Conservation (phyloP, 2,329 filamentous ascomycete genomes). For the Fonsecaea pedrosoi region DNA sequence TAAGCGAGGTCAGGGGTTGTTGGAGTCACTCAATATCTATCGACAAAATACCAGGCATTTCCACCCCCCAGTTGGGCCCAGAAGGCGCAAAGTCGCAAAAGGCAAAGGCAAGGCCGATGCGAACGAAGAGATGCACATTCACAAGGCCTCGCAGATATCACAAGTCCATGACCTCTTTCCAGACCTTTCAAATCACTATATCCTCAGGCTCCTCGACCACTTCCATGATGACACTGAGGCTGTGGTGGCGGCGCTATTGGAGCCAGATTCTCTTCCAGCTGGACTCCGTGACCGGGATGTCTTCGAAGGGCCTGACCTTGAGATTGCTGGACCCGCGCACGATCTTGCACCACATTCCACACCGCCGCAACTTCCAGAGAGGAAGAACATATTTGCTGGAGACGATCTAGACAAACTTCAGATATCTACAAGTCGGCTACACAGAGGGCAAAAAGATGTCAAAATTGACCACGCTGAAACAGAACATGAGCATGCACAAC, state of each 20-base stretch:
- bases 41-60: conserved; percentile 48
- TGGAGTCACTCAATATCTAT: conserved; percentile 50
- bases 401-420: conserved; percentile 78
- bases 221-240: conserved; percentile 79
- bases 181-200: conserved; percentile 80
- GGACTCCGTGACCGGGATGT: conserved; percentile 61
- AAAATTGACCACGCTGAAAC: conserved; percentile 46
- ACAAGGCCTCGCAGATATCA: conserved; percentile 81
- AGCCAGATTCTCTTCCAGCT: conserved; percentile 71
- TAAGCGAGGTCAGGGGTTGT: conserved; percentile 51
- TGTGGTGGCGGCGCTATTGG: conserved; percentile 80
- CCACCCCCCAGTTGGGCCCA: conserved; percentile 48
- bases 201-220: conserved; percentile 78
- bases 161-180: conserved; percentile 96
- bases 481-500: conserved; percentile 59
- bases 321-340: conserved; percentile 42
- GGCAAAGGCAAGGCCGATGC: conserved; percentile 50
- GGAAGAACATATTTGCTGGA: conserved; percentile 78
- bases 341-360: conserved; percentile 59
- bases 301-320: conserved; percentile 34
- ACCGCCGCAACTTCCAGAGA: conserved; percentile 55
- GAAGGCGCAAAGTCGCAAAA: conserved; percentile 51
- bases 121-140: conserved; percentile 69
- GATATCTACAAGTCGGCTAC: conserved; percentile 70
- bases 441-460: conserved; percentile 70